These are phyloP conservation scores for Amphirosellinia nigrospora DNA, from an alignment of 495 filamentous ascomycete genomes.

Conservation along the genomic window DNA sequence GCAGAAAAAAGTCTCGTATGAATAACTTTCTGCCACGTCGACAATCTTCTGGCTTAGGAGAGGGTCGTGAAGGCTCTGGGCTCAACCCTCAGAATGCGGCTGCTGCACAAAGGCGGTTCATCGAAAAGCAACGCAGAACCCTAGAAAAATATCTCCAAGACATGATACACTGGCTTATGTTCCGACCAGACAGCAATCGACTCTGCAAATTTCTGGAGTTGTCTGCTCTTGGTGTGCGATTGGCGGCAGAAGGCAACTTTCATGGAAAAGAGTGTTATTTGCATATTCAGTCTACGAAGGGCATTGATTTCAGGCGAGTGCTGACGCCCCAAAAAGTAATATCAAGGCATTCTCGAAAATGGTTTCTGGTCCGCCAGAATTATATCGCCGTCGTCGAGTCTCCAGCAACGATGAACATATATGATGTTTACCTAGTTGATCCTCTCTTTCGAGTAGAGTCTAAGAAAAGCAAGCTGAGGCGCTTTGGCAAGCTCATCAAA, in stretches of 20 bases:
- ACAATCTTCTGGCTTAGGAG: conserved; percentile 48
- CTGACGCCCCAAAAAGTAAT: conserved; percentile 77
- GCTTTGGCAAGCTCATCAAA: conserved; percentile 66
- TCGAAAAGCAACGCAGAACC: conserved; percentile 77
- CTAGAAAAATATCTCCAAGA: conserved; percentile 92
- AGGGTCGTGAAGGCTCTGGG: conserved; percentile 37
- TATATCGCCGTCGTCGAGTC: conserved; percentile 98
- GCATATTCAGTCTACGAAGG: conserved; percentile 88
- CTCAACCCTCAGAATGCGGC: conserved; percentile 37
- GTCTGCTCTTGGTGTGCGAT: conserved; percentile 90
- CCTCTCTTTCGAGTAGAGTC: conserved; percentile 78
- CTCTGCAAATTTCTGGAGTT: conserved; percentile 96
- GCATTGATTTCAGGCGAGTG: conserved; percentile 84
- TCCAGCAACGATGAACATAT: conserved; percentile 98
- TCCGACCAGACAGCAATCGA: conserved; percentile 92
- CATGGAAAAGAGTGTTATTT: conserved; percentile 97
- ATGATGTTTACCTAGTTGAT: conserved; percentile 96
- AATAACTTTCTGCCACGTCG: conserved; percentile 58
- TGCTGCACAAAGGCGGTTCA: conserved; percentile 53
- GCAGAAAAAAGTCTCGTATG: conserved; percentile 71
- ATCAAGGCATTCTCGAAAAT: conserved; percentile 85
- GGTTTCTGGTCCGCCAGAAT: conserved; percentile 97
- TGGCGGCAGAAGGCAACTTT: conserved; percentile 94
- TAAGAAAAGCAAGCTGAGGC: conserved; percentile 71
- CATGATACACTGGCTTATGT: conserved; percentile 93